Base-by-base conservation (phyloP, 108 stramenopile genomes). In the Pseudonitzschia pungens region DNA sequence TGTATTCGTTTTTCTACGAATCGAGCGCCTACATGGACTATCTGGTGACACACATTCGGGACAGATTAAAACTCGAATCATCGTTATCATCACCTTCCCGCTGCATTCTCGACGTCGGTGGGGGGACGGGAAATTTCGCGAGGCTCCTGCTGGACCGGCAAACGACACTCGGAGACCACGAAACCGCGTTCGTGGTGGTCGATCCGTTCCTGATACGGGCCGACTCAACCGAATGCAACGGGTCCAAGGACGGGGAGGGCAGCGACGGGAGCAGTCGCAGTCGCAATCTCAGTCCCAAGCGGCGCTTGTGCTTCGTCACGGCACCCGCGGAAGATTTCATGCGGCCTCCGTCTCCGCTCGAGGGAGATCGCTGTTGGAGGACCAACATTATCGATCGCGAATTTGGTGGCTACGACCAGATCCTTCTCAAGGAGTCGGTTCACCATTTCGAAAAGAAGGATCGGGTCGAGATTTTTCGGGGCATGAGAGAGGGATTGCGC, bases 111-210 rank as follows among this genome's bases (percentile, higher is more conserved):
- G 75, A 76, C 71, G 74, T 87, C 69, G 89, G 89, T 44, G 89
- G 89, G 53, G 89, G 89, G 42, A 90, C 89, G 6, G 89, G 89
- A 67, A 90, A 86, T 69, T 90, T 90, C 63, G 84, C 89, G 4
- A 26, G 62, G 24, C 63, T 45, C 5, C 43, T 83, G 26, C 40
- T 84, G 24, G 20, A 55, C 5, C 5, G 14, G 45, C 45, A 48
- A 48, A 18, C 45, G 10, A 12, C 45, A 48, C 5, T 2, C 1
- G 45, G 45, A 11, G 59, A 68, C 3, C 55, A 36, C 16, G 20
- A 29, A 22, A 21, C 58, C 4, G 33, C 55, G 12, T 41, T 82
- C 0, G 80, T 86, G 14, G 86, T 90, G 24, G 79, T 90, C 1
- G 89, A 90, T 68, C 89, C 89, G 1, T 90, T 90, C 58, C 67